phyloP scores from a whole-genome alignment of 2,329 filamentous ascomycete genomes.

The Ceratocystis destructans region DNA sequence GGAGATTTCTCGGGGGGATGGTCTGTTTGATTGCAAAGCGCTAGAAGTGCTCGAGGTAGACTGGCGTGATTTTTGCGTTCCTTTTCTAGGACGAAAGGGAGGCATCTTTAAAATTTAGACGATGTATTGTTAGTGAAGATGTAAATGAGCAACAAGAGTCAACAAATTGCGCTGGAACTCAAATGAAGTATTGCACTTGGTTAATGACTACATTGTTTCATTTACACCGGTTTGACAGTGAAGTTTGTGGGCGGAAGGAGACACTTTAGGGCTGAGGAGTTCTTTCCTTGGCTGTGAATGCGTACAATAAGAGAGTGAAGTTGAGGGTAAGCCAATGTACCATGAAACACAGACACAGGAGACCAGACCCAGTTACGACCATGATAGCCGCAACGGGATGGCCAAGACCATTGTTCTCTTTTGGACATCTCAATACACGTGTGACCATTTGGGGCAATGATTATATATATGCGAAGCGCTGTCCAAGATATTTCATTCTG shows the following conservation, averaged over 20 bases:
- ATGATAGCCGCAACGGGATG: neutral
- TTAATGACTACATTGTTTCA: neutral
- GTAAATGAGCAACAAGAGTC: neutral
- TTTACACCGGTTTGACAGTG: no score
- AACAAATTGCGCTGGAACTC: neutral
- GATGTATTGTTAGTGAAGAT: neutral
- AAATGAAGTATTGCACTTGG: no score
- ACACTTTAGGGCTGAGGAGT: neutral
- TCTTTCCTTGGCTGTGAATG: neutral
- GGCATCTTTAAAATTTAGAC: neutral
- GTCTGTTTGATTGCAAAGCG: neutral
- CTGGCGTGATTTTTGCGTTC: neutral
- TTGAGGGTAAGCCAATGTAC: neutral
- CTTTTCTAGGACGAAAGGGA: neutral
- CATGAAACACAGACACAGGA: neutral
- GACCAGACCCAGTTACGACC: neutral
- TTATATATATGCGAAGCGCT: neutral
- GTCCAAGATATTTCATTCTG: neutral
- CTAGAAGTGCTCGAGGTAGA: neutral
- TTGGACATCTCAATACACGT: no score
- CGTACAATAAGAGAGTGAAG: neutral
- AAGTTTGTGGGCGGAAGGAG: conserved; percentile 5
- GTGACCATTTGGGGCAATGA: neutral
- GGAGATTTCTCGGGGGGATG: neutral
- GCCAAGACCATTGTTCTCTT: neutral